Evolutionary conservation across 2,329 filamentous ascomycete species (phyloP), one percentile per base, ranked within the genome.

Genomic region (Microsporum ferrugineum): DNA sequence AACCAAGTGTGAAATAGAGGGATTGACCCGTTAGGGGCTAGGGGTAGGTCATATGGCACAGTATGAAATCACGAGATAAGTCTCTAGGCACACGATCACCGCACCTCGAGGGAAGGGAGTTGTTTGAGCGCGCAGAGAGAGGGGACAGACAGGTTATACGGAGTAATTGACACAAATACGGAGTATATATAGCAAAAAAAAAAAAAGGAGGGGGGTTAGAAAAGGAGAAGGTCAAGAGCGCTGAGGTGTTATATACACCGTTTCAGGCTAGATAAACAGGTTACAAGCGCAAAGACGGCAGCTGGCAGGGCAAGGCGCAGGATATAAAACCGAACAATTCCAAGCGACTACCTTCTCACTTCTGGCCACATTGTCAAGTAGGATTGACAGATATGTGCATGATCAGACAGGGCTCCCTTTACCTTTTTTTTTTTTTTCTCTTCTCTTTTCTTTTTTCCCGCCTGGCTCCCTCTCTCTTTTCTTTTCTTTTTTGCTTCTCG

Each of bases 341-440:
- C 60, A 59, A 60, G 60, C 47, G 61, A 60, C 49, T n/a, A 43
- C 47, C 57, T 63, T 62, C 39, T 14, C 66, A 63, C 68, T 65
- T 62, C 68, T 66, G 64, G 66, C 65, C 59, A 65, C 66, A 64
- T 68, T 59, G 62, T 65, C 63, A 63, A 63, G 63, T 64, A 64
- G 61, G 45, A 65, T 64, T 39, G 43, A 62, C 58, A 61, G 64
- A 65, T 61, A 61, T 64, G 64, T 61, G 64, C 61, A 60, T 60
- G 29, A 38, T 57, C 58, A 56, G 51, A 56, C 60, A 62, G 55
- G 60, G 62, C 53, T 41, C 60, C 59, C 57, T 57, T 56, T 58
- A 58, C 34, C 58, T 63, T 41, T 60, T 45, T 57, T 36, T 39
- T 27, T 60, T 17, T n/a, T 34, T 57, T 61, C 55, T 45, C 38